phyloP scores from a whole-genome alignment of 345 rosid genomes.

The Corymbia maculata region DNA sequence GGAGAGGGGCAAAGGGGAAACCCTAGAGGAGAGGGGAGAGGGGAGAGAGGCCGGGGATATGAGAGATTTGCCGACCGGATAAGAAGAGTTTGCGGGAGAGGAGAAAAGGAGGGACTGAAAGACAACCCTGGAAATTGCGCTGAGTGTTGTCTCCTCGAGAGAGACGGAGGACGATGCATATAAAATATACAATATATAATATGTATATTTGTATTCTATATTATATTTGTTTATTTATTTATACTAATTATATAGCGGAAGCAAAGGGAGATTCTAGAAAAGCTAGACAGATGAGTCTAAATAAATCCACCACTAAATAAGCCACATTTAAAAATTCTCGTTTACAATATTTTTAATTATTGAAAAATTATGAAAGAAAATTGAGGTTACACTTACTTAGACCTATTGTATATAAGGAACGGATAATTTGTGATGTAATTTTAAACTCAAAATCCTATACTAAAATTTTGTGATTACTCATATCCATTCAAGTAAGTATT shows the following conservation, averaged over 20 bases:
- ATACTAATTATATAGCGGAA: not conserved
- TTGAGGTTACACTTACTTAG: not conserved
- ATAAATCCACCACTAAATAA: not conserved
- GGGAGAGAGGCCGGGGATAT: not conserved
- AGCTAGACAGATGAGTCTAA: not conserved
- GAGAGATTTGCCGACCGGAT: not conserved
- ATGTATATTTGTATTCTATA: too few species aligned
- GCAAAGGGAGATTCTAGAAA: not conserved
- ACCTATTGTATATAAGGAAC: not conserved
- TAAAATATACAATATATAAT: too few species aligned
- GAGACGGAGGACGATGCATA: not conserved
- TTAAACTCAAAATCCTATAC: not conserved
- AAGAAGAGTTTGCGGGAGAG: not conserved
- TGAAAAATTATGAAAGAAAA: not conserved
- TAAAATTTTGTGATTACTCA: not conserved
- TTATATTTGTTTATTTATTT: too few species aligned
- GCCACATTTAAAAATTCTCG: not conserved
- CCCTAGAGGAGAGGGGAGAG: not conserved
- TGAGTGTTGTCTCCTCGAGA: not conserved
- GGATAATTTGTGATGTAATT: not conserved
- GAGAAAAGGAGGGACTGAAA: not conserved
- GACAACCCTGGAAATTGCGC: not conserved
- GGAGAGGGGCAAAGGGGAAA: not conserved
- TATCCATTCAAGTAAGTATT: not conserved
- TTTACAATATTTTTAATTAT: not conserved